Evolutionary conservation across 78 protist genomes (phyloP).

Genomic region (Dictyostelium capitatum): DNA sequence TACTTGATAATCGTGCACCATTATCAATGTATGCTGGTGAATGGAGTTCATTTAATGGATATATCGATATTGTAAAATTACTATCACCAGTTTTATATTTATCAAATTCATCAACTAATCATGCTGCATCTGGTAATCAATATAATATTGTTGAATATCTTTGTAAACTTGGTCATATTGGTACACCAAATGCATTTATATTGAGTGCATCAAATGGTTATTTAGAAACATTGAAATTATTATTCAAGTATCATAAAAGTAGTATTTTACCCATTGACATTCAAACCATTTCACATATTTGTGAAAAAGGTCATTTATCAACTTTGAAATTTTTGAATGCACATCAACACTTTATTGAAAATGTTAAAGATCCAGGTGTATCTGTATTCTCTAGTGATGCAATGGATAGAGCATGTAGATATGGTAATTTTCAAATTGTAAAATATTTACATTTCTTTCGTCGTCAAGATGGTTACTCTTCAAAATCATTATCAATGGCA

Average conservation of each 20-base stretch:
- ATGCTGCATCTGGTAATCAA: conserved; percentile 30
- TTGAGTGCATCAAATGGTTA: not conserved
- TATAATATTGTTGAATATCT: conserved; percentile 29
- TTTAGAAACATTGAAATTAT: not conserved
- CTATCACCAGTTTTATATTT: not conserved
- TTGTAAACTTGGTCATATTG: not conserved
- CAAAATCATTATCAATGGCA: not conserved
- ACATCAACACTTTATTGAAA: not conserved
- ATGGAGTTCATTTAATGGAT: conserved; percentile 4
- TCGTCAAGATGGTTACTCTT: not conserved
- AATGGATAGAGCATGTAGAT: conserved; percentile 11
- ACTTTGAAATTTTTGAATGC: not conserved
- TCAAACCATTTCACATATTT: not conserved
- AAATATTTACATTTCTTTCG: not conserved
- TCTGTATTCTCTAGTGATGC: not conserved
- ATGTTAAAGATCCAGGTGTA: too few species aligned
- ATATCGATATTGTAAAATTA: not conserved
- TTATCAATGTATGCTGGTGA: conserved; percentile 1
- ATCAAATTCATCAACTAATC: not conserved
- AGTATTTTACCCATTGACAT: not conserved
- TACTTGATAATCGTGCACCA: not conserved
- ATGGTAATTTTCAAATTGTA: conserved; percentile 12
- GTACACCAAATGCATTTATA: not conserved
- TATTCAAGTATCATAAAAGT: not conserved
- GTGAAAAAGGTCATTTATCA: not conserved